Evolutionary conservation across 140 eudicot species (phyloP), one percentile per base, ranked within the genome.

Genomic region (Bidens hawaiensis): DNA sequence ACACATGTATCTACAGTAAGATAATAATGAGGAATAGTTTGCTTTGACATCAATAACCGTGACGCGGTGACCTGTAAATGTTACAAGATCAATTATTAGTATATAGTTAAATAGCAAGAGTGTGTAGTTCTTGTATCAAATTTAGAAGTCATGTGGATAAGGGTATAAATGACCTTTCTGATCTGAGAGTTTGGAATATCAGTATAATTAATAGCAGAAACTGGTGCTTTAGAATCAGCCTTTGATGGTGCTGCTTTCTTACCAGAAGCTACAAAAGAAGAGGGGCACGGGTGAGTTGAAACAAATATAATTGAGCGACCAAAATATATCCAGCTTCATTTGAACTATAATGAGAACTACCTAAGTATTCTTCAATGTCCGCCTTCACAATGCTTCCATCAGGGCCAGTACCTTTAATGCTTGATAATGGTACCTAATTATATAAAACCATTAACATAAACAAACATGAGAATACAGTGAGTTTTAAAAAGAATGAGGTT

Each of bases 1-100:
- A 88, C 96, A 74, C 99, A 85, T 75, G 99, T 79, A 88, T 93
- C 99, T 40, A 93, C 95, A 13, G 94, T 88, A 49, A 93, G 78
- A 80, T 93, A 93, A 55, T 93, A 93, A 70, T 93, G 99, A 0
- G 99, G 99, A 71, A 93, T 93, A n/a, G 99, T 93, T 76, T 93
- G 99, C 73, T 93, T 93, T 52, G 99, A 88, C 47, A 76, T 76
- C 79, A 93, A 65, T 70, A 93, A 83, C 55, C 96, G 85, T 40
- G 95, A 67, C 48, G 99, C 99, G 8, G 99, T 93, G 75, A 93
- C 84, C 99, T 93, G 90, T 65, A 67, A 75, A 33, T 23, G n/a
- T 60, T 60, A 55, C 16, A 65, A 21, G 31, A 68, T 14, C 12
- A 8, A 53, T 69, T 64, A 53, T 67, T 68, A 63, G 61, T 65